These are phyloP conservation scores for Bromus sterilis DNA, from an alignment of 176 grass and related monocot species.

Conservation along the genomic window DNA sequence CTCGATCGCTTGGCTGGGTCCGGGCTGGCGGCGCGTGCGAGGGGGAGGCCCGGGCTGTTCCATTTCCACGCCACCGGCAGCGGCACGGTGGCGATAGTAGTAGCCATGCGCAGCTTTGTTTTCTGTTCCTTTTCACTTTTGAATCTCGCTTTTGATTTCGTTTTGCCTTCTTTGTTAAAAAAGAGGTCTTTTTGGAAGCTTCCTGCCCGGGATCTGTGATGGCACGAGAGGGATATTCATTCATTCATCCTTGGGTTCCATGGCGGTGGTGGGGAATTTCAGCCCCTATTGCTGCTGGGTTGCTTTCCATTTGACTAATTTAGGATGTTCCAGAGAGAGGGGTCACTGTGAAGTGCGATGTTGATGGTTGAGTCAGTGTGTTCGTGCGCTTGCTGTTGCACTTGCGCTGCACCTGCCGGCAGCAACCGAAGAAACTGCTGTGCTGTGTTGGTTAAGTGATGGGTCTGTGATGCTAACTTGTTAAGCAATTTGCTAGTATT, in stretches of 20 bases:
- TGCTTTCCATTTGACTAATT: background rate
- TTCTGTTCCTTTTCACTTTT: background rate
- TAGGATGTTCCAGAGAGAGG: too few species aligned
- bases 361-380: background rate
- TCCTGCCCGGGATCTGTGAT: conserved; percentile 18
- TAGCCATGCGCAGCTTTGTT: conserved; percentile 5
- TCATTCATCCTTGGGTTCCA: background rate
- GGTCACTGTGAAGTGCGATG: background rate
- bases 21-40: conserved; percentile 33
- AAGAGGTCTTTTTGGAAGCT: conserved; percentile 41
- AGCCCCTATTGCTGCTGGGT: background rate
- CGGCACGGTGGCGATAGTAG: background rate
- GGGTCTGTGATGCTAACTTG: too few species aligned
- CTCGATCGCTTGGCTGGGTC: conserved; percentile 27
- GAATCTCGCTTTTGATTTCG: background rate
- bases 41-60: background rate
- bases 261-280: conserved; percentile 16
- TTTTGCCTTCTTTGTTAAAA: background rate
- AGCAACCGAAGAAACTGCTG: background rate
- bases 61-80: background rate
- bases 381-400: conserved; percentile 20
- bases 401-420: conserved; percentile 6
- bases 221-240: background rate
- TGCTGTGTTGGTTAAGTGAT: too few species aligned
- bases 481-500: too few species aligned